These are phyloP conservation scores for Phyllosticta citriasiana DNA, from an alignment of 2,329 filamentous ascomycete genomes.

Conservation along the genomic window DNA sequence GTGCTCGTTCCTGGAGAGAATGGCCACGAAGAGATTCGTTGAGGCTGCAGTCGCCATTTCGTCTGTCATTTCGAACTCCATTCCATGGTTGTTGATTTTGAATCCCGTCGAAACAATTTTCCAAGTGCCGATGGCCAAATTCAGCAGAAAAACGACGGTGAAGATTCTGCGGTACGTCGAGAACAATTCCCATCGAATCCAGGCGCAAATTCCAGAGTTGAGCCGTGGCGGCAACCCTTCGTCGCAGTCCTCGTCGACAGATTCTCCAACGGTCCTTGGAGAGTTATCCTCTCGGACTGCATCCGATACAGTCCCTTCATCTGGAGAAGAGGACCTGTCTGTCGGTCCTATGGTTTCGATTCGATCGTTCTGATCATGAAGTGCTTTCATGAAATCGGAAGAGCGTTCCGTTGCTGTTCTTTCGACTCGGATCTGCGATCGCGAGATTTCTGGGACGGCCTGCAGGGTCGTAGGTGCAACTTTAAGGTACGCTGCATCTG, in stretches of 20 bases:
- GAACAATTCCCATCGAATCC: slow-evolving; percentile 7
- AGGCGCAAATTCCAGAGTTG: background rate
- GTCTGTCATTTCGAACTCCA: background rate
- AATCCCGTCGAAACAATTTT: slow-evolving; percentile 1
- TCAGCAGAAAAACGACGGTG: slow-evolving; percentile 4
- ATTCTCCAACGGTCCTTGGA: background rate
- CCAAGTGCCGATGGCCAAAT: slow-evolving; percentile 1
- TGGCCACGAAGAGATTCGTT: slow-evolving; percentile 23
- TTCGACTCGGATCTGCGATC: background rate
- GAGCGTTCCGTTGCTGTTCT: background rate
- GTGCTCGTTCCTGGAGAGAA: slow-evolving; percentile 24
- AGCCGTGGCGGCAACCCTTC: background rate
- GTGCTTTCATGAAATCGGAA: background rate
- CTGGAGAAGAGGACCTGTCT: background rate
- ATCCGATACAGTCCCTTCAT: background rate
- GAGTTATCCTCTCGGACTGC: background rate
- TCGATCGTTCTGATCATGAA: background rate
- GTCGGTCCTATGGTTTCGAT: background rate
- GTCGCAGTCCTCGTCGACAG: background rate
- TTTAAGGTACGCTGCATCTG: background rate
- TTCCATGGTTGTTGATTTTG: background rate
- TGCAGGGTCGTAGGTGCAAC: background rate
- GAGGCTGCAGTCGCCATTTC: slow-evolving; percentile 21
- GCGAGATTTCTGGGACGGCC: background rate
- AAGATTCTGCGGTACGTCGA: slow-evolving; percentile 9